Conservation (phyloP, 1,284 basidiomycete species). For the Cystobasidiaceae sp. region DNA sequence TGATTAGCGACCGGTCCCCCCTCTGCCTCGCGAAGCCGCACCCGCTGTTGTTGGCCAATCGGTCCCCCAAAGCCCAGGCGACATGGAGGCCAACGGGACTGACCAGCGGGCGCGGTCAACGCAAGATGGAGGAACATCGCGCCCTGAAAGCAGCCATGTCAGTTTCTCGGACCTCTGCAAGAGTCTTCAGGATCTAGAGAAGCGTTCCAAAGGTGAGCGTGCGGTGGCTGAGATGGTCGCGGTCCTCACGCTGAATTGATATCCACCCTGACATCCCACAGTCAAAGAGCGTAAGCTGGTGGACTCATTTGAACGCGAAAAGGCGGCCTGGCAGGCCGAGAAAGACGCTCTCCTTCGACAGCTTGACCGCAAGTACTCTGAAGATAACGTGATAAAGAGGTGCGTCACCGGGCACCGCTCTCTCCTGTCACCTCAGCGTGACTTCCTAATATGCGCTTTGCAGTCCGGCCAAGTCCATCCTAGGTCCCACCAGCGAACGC, state of each 20-base stretch:
- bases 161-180: not conserved
- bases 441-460: not conserved
- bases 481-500: not conserved
- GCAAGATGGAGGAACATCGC: not conserved
- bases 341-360: not conserved
- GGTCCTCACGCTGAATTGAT: not conserved
- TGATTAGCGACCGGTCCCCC: too few relatives aligned
- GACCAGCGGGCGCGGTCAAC: not conserved
- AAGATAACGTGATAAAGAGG: not conserved
- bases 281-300: not conserved
- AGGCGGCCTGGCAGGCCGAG: not conserved
- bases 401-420: not conserved
- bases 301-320: not conserved
- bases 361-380: not conserved
- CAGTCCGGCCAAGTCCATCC: not conserved
- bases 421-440: not conserved
- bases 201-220: not conserved
- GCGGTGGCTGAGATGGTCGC: not conserved
- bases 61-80: not conserved
- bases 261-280: not conserved
- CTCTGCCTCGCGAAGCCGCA: too few relatives aligned
- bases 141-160: not conserved
- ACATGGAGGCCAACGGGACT: not conserved
- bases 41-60: not conserved
- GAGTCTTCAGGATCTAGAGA: not conserved